These are phyloP conservation scores for Penicillium decumbens DNA, from an alignment of 2,329 filamentous ascomycete species.

Conservation along the genomic window DNA sequence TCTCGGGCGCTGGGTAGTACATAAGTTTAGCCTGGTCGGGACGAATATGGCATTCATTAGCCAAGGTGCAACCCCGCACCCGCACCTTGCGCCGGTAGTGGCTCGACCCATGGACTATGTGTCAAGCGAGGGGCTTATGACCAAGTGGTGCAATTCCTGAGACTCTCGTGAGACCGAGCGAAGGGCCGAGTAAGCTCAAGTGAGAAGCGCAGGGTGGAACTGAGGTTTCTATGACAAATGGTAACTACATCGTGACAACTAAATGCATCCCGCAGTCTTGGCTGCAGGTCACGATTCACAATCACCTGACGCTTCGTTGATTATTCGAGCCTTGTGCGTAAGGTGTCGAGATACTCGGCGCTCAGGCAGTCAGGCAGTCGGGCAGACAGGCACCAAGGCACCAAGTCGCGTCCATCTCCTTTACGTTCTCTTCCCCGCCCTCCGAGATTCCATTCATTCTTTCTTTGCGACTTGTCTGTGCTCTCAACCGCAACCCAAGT, in stretches of 20 bases:
- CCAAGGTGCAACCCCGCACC: constrained; percentile 5
- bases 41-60: constrained; percentile 19
- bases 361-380: no score
- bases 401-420: constrained; percentile 18
- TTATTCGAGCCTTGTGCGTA: no score
- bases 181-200: constrained; percentile 3
- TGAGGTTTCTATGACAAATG: constrained; percentile 19
- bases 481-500: background rate
- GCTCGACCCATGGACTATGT: constrained; percentile 10
- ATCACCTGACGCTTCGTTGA: constrained; percentile 1
- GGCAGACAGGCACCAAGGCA: constrained; percentile 2
- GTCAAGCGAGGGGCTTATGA: constrained; percentile 18
- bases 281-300: background rate
- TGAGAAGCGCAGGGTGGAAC: background rate
- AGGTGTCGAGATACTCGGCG: background rate
- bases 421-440: constrained; percentile 16
- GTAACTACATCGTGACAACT: constrained; percentile 2
- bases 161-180: constrained; percentile 12
- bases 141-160: constrained; percentile 9
- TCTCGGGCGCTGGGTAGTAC: constrained; percentile 11
- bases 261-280: background rate
- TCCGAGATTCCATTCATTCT: constrained; percentile 5
- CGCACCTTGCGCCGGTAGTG: constrained; percentile 5
- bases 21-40: constrained; percentile 18
- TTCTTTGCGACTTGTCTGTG: background rate